Percentiles rank a stretch among this genome's conserved stretches.
phyloP scores from a whole-genome alignment of 768 basidiomycete genomes.

The Dendrothele bispora region DNA sequence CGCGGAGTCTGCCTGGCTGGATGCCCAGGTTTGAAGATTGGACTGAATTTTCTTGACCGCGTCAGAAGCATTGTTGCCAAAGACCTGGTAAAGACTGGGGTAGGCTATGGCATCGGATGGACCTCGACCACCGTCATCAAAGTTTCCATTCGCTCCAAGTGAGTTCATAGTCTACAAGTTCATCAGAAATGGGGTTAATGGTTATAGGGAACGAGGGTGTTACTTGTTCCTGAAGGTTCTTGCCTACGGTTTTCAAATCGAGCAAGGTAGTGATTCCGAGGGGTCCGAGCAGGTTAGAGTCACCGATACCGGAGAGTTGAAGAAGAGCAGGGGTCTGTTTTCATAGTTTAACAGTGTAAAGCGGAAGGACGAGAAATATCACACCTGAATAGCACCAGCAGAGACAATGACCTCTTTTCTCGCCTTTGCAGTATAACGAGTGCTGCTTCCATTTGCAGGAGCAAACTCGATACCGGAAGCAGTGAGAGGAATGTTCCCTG shows the following conservation, averaged over 20 bases:
- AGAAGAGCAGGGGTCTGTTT: conserved; percentile 43
- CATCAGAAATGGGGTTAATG: neutral
- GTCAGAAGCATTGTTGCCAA: conserved; percentile 31
- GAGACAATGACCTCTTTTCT: conserved; percentile 52
- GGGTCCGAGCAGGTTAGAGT: conserved; percentile 40
- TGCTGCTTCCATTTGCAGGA: conserved; percentile 34
- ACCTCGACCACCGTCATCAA: conserved; percentile 38
- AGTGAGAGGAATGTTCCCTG: conserved; percentile 31
- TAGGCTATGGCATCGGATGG: conserved; percentile 51
- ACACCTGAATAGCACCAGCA: conserved; percentile 49
- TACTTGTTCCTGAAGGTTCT: conserved; percentile 59
- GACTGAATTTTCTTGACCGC: conserved; percentile 36
- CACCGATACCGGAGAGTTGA: conserved; percentile 60
- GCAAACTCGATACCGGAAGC: conserved; percentile 50
- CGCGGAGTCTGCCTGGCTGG: conserved; percentile 39
- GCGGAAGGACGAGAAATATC: neutral
- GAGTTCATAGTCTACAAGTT: conserved; percentile 39
- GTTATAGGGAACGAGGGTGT: neutral
- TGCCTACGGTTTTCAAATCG: conserved; percentile 49
- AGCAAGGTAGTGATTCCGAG: conserved; percentile 49
- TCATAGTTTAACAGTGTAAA: neutral
- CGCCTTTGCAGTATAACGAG: conserved; percentile 40
- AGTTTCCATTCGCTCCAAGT: conserved; percentile 39
- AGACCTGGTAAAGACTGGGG: conserved; percentile 50
- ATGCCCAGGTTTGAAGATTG: conserved; percentile 41